Conservation (phyloP, 495 filamentous ascomycete genomes). For the Pseudotulostoma volvatum region DNA sequence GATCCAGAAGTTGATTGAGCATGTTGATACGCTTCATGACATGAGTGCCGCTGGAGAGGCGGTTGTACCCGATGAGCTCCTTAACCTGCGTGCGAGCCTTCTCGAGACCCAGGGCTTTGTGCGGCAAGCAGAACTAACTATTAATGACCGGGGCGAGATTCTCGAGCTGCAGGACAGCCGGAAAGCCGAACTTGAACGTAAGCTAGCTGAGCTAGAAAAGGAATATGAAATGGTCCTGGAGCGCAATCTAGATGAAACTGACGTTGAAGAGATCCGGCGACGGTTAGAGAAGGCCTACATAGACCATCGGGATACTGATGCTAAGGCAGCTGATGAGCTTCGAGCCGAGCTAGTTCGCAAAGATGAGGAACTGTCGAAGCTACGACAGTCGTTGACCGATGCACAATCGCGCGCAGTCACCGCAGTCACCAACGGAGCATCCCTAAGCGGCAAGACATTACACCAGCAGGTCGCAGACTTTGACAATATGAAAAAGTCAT, state of each 20-base stretch:
- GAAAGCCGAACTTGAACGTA: conserved; percentile 54
- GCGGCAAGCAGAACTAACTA: conserved; percentile 75
- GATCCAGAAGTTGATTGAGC: conserved; percentile 64
- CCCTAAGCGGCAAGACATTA: conserved; percentile 74
- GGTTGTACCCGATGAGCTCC: conserved; percentile 65
- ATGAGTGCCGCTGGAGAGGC: conserved; percentile 58
- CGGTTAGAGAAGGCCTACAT: conserved; percentile 61
- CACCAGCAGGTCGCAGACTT: conserved; percentile 97
- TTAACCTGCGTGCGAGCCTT: conserved; percentile 57
- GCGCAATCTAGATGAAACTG: conserved; percentile 59
- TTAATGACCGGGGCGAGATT: conserved; percentile 47
- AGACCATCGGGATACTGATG: conserved; percentile 52
- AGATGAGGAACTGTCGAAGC: conserved; percentile 57
- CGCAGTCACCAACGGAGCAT: conserved; percentile 34
- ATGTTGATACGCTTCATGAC: conserved; percentile 62
- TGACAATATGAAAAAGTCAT: conserved; percentile 97
- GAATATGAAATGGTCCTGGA: conserved; percentile 72
- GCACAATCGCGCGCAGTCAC: conserved; percentile 45
- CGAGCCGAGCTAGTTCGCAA: conserved; percentile 54
- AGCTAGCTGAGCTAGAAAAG: conserved; percentile 51
- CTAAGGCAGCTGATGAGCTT: conserved; percentile 52
- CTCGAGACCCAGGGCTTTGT: conserved; percentile 84
- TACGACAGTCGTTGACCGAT: conserved; percentile 61
- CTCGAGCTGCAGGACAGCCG: conserved; percentile 46
- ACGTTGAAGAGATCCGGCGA: conserved; percentile 67